A percentile compares a stretch with the other conserved stretches of the same genome.
Evolutionary conservation across 306 rosid genomes (phyloP).

Genomic region (Cucurbita pepo): DNA sequence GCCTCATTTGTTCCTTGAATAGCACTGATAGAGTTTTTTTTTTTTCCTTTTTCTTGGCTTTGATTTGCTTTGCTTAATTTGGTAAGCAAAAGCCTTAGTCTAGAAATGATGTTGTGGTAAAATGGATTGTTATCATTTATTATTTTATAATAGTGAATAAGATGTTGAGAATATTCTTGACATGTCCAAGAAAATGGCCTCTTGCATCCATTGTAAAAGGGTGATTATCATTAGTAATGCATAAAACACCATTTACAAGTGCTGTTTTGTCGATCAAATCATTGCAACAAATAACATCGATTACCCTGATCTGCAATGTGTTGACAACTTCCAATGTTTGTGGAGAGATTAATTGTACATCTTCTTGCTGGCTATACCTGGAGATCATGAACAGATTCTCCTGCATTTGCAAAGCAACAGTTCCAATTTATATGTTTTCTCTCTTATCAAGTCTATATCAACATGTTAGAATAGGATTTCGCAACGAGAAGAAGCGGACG

Average conservation of each 20-base stretch:
- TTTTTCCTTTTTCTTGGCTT: too few species aligned
- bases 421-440: not conserved
- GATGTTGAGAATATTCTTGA: too few species aligned
- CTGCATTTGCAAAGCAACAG: conserved; percentile 15
- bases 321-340: not conserved
- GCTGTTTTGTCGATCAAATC: not conserved
- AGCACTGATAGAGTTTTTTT: not conserved
- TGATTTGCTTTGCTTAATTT: not conserved
- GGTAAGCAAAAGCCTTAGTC: not conserved
- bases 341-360: not conserved
- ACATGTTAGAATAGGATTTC: not conserved
- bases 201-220: not conserved
- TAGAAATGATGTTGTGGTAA: not conserved
- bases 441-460: not conserved
- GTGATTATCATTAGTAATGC: not conserved
- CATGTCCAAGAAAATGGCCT: not conserved
- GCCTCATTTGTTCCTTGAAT: not conserved
- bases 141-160: too few species aligned
- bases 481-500: not conserved
- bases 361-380: conserved; percentile 12
- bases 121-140: not conserved
- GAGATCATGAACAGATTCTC: conserved; percentile 24
- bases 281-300: not conserved
- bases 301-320: conserved; percentile 5
- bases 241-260: not conserved